Evolutionary conservation across 1,284 basidiomycete genomes (phyloP), one percentile per base, ranked within the genome.

Genomic region (Salmacisia buchloeana): DNA sequence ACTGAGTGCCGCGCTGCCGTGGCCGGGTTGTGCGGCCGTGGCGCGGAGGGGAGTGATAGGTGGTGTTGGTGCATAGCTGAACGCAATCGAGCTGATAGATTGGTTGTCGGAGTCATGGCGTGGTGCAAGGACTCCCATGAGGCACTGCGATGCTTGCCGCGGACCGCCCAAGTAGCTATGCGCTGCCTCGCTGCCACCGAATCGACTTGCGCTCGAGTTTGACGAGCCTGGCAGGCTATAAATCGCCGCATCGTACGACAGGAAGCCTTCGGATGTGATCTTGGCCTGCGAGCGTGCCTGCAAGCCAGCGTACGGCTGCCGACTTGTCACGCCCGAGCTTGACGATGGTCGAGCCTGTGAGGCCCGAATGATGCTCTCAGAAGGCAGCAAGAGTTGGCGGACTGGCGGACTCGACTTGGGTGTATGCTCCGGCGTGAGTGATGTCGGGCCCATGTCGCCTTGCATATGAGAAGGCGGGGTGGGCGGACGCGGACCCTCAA

Each of bases 261-360:
- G n/a, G n/a, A n/a, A n/a, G n/a, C n/a, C n/a, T n/a, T n/a, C n/a
- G n/a, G n/a, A n/a, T n/a, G n/a, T n/a, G 2, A 54, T 2, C 29
- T 54, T 54, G 25, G 49, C 49, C 49, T 54, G 49, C 27, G 49
- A 25, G 9, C 49, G 49, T 31, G 49, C 49, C 34, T 54, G 49
- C 27, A 54, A 29, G 13, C 49, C 49, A 31, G 49, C 49, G 13
- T 54, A 54, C n/a, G 49, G 49, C 3, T 31, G 10, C 27, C 49
- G 49, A 27, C 12, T 33, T 12, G 31, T 31, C 27, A 54, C 2
- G 34, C 21, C 21, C 4, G 7, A 31, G 21, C 27, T 29, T 27
- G 27, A 13, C 1, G 49, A 10, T 6, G 31, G 12, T 2, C 49
- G 49, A 33, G n/a, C 18, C 3, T 54, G 25, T 12, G 49, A 54